A percentile compares a stretch with the other conserved stretches of the same genome.
Evolutionary conservation across 2,329 filamentous ascomycete genomes (phyloP).

Genomic region (Chalara sp.): DNA sequence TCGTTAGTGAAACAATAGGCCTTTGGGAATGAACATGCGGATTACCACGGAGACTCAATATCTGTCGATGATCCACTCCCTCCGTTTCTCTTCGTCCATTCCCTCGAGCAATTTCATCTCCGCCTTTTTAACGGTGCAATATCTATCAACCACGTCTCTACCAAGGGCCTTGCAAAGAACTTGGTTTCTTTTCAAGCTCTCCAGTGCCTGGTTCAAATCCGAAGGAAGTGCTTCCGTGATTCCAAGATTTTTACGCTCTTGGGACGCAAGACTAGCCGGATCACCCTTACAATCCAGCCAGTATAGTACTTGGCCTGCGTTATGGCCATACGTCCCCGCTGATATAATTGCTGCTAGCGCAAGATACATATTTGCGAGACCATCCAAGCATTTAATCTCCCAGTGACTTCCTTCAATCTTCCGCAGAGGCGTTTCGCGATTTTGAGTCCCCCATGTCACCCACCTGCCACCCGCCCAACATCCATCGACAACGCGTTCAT

Average conservation of each 20-base stretch:
- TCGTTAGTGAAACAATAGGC: too few relatives aligned
- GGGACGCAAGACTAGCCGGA: constrained; percentile 41
- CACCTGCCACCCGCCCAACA: constrained; percentile 73
- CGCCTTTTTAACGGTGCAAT: constrained; percentile 49
- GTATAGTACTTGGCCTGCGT: constrained; percentile 30
- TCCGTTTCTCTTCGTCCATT: constrained; percentile 42
- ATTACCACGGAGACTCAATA: constrained; percentile 37
- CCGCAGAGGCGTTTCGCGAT: constrained; percentile 68
- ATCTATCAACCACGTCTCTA: constrained; percentile 45
- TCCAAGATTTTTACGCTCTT: constrained; percentile 43
- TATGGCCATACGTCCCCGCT: constrained; percentile 51
- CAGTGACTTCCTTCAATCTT: constrained; percentile 62
- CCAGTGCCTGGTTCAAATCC: constrained; percentile 47
- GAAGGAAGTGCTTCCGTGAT: constrained; percentile 48
- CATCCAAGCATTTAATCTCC: constrained; percentile 75
- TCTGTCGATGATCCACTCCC: constrained; percentile 57
- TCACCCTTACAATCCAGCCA: constrained; percentile 49
- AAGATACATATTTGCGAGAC: constrained; percentile 72
- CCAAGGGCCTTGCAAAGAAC: constrained; percentile 41
- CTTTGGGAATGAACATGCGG: background rate
- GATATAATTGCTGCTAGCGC: constrained; percentile 54
- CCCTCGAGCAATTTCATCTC: constrained; percentile 45
- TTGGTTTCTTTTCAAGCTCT: constrained; percentile 40
- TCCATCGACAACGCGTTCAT: constrained; percentile 62
- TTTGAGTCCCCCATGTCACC: constrained; percentile 77